A percentile compares a stretch with the other conserved stretches of the same genome.
Evolutionary conservation across 2,329 filamentous ascomycete genomes (phyloP).

Genomic region (Xylaria multiplex): DNA sequence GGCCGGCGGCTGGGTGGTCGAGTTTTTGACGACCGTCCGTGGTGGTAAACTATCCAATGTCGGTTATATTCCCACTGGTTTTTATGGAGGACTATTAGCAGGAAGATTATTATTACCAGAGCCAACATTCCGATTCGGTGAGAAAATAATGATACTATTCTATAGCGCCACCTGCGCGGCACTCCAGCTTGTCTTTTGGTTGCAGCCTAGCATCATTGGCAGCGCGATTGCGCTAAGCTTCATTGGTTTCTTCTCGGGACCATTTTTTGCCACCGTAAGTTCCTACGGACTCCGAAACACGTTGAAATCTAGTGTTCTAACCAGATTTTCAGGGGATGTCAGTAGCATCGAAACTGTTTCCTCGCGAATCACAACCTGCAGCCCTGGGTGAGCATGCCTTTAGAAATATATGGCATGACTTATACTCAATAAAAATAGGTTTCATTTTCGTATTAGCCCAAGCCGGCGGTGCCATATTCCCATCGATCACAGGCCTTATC

Average conservation of each 20-base stretch:
- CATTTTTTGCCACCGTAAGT: conserved; percentile 63
- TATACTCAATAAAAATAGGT: conserved; percentile 38
- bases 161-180: conserved; percentile 63
- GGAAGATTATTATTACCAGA: conserved; percentile 68
- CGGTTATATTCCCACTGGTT: conserved; percentile 70
- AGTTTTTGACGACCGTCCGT: conserved; percentile 70
- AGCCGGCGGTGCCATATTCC: conserved; percentile 62
- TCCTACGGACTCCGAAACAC: neutral
- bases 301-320: conserved; percentile 8
- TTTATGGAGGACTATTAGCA: conserved; percentile 66
- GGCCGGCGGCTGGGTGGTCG: conserved; percentile 70
- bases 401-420: neutral
- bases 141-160: conserved; percentile 65
- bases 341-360: conserved; percentile 61
- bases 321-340: conserved; percentile 57
- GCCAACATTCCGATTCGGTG: conserved; percentile 67
- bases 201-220: conserved; percentile 69
- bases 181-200: conserved; percentile 69
- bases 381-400: conserved; percentile 54
- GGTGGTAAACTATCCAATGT: conserved; percentile 60
- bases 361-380: conserved; percentile 57
- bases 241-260: conserved; percentile 64
- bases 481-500: conserved; percentile 61
- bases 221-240: conserved; percentile 61
- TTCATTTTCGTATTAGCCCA: conserved; percentile 64